Conservation (phyloP, 2,329 filamentous ascomycete species). For the Daldinia sp. region DNA sequence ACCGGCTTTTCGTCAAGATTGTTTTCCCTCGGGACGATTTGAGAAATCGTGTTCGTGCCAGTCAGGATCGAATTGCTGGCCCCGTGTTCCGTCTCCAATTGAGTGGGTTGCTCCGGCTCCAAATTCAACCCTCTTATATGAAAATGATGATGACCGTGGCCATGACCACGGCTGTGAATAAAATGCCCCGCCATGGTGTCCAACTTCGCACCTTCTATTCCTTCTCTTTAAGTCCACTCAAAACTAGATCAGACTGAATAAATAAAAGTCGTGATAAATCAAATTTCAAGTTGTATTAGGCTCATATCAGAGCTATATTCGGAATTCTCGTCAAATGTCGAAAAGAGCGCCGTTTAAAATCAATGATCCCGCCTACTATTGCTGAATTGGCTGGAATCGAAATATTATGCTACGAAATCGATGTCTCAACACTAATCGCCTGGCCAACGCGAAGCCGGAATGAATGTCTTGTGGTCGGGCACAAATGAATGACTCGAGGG, state of each 20-base stretch:
- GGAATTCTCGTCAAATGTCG: background rate
- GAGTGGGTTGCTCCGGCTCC: conserved; percentile 24
- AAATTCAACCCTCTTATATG: conserved; percentile 34
- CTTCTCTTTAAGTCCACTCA: conserved; percentile 12
- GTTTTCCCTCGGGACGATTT: conserved; percentile 39
- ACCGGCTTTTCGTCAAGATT: conserved; percentile 69
- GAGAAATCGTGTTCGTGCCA: conserved; percentile 18
- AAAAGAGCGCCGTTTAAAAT: conserved; percentile 11
- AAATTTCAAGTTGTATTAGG: background rate
- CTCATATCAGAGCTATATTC: background rate
- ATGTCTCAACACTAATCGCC: conserved; percentile 34
- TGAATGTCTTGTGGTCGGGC: conserved; percentile 40
- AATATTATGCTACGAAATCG: conserved; percentile 32
- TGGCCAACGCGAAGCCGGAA: conserved; percentile 34
- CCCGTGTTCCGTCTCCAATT: conserved; percentile 25
- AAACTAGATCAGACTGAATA: background rate
- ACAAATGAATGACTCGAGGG: conserved; percentile 53
- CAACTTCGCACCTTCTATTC: conserved; percentile 13
- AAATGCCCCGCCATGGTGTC: conserved; percentile 37
- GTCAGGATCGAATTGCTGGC: conserved; percentile 13
- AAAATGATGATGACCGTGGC: conserved; percentile 39
- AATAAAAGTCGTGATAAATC: background rate
- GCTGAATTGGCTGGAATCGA: conserved; percentile 20
- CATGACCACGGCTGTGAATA: conserved; percentile 38
- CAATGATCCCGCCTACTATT: conserved; percentile 18